Evolutionary conservation across 1,139 yeast species (phyloP), one percentile per base, ranked within the genome.

Genomic region (Pichia sorboxylosa): DNA sequence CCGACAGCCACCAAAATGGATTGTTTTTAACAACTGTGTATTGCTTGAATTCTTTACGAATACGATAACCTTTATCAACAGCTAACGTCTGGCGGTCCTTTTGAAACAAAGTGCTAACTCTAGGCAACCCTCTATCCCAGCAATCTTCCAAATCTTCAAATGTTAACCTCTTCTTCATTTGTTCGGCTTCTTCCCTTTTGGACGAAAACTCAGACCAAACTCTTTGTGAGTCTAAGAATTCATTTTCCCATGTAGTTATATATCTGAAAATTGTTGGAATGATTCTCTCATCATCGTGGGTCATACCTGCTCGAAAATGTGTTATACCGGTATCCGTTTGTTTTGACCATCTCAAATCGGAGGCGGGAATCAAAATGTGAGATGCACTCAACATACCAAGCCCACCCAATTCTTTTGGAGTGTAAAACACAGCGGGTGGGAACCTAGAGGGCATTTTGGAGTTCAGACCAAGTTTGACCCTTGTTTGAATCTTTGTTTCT

Each of bases 391-490:
- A 63, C 98, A 92, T 92, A 14, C 98, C 98, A 29, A 92, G 60
- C 24, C 99, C 99, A 32, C 99, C 98, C 8, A 92, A 60, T 52
- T 92, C 99, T 47, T 85, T 90, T 0, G 98, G 98, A 0, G 98
- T 84, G 52, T 92, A 92, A 46, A 92, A 92, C 1, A 92, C 98
- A 2, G 96, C 97, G 0, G 98, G 99, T 4, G 99, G 99, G 58
- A 92, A 92, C 34, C 99, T 66, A 1, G 95, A 77, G 0, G 99
- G 99, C 99, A 92, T 92, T 57, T 92, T 92, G 7, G 97, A 87
- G 49, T 92, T 92, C 40, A 92, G 64, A 0, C 98, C 98, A 62
- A 90, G 72, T 52, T 92, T 92, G 17, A 92, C 95, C 43, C 95
- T 66, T 35, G 90, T 92, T 54, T 92, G 99, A 31, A 92, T 79